Percentiles rank a stretch among this genome's conserved stretches.
Evolutionary conservation across 2,329 filamentous ascomycete species (phyloP).

Genomic region (Emergomyces africanus): DNA sequence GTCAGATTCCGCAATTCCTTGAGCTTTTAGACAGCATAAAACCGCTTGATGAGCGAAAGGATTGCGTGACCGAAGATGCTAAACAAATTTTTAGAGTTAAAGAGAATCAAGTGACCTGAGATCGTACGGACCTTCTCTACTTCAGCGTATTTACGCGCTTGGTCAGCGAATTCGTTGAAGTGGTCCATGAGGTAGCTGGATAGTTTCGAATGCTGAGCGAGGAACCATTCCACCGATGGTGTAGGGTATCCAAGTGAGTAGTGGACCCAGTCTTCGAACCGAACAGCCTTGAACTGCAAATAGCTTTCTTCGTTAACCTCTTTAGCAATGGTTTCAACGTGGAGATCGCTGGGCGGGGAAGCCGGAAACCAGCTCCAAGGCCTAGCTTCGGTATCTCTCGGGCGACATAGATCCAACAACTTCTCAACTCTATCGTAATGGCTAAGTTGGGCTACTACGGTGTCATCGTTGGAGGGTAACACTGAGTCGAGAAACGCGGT

Average conservation of each 20-base stretch:
- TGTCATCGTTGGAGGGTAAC: slow-evolving; percentile 16
- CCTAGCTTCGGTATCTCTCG: slow-evolving; percentile 11
- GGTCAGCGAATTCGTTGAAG: slow-evolving; percentile 17
- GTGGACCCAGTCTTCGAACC: slow-evolving; percentile 29
- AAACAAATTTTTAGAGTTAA: slow-evolving; percentile 1
- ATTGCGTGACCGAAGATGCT: slow-evolving; percentile 24
- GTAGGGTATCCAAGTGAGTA: slow-evolving; percentile 25
- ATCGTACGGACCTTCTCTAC: slow-evolving; percentile 23
- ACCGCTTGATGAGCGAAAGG: slow-evolving; percentile 28
- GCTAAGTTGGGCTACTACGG: slow-evolving; percentile 18
- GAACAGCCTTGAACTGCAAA: slow-evolving; percentile 26
- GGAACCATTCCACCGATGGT: slow-evolving; percentile 25
- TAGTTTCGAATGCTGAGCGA: slow-evolving; percentile 25
- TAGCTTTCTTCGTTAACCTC: slow-evolving; percentile 28
- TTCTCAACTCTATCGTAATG: slow-evolving; percentile 29
- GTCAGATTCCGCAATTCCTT: background rate
- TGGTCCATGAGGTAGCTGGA: slow-evolving; percentile 19
- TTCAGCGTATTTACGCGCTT: slow-evolving; percentile 20
- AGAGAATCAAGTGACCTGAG: background rate
- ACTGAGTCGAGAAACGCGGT: slow-evolving; percentile 21
- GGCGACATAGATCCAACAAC: slow-evolving; percentile 23
- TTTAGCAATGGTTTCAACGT: slow-evolving; percentile 18
- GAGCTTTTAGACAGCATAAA: slow-evolving; percentile 16
- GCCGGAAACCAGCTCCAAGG: slow-evolving; percentile 28
- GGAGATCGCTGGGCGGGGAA: slow-evolving; percentile 10